Evolutionary conservation across 208 protist species (phyloP).

Genomic region (Leishmania tropica): DNA sequence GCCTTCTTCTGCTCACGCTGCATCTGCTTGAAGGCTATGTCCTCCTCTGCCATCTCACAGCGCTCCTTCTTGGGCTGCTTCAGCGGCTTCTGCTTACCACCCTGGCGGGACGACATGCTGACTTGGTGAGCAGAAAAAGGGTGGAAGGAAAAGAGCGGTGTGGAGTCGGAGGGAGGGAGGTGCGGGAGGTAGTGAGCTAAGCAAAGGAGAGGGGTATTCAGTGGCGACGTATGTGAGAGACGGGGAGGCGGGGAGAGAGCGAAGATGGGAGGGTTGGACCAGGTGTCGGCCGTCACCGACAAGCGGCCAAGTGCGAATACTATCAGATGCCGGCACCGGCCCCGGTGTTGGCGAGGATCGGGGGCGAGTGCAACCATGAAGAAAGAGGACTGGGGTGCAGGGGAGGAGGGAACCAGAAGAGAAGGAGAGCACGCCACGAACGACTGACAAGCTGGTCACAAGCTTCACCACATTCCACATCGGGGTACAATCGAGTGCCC

Average conservation of each 20-base stretch:
- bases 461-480: not conserved
- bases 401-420: not conserved
- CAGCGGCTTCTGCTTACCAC: slow-evolving; percentile 91
- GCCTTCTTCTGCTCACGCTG: slow-evolving; percentile 84
- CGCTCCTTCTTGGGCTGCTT: slow-evolving; percentile 89
- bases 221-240: not conserved
- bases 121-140: not conserved
- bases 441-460: not conserved
- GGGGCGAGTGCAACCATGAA: not conserved
- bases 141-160: not conserved
- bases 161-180: not conserved
- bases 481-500: not conserved
- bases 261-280: not conserved
- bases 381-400: not conserved
- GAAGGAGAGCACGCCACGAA: not conserved
- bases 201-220: not conserved
- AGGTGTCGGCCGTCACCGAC: not conserved
- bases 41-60: slow-evolving; percentile 68
- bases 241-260: not conserved
- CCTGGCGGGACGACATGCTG: slow-evolving; percentile 83
- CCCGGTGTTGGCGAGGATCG: not conserved
- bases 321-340: not conserved
- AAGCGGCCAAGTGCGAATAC: not conserved
- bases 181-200: not conserved
- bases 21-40: slow-evolving; percentile 78